phyloP scores from a whole-genome alignment of 768 basidiomycete species.

The Mycena kentingensis region DNA sequence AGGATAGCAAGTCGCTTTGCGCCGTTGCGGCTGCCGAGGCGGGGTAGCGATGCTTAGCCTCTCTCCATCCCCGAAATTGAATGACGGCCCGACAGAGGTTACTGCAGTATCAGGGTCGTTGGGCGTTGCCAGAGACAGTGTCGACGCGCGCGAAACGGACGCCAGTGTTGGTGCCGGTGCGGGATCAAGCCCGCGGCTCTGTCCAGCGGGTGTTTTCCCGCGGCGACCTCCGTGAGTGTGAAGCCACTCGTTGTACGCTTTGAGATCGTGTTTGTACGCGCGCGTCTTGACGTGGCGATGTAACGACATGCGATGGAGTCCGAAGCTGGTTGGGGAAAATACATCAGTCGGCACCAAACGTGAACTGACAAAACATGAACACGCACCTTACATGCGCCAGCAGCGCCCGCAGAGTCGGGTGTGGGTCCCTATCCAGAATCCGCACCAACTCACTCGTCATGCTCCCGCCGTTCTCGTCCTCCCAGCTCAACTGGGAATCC shows the following conservation, averaged over 20 bases:
- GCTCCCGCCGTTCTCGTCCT: constrained; percentile 13
- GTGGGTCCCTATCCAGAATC: constrained; percentile 17
- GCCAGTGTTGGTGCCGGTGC: background rate
- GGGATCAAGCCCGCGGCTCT: background rate
- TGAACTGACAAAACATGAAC: background rate
- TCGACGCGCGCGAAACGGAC: background rate
- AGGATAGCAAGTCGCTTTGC: background rate
- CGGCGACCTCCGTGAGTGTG: background rate
- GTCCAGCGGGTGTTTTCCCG: too few relatives aligned
- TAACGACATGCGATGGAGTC: constrained; percentile 14
- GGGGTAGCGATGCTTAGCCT: background rate
- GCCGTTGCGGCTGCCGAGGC: background rate
- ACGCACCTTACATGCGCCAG: constrained; percentile 10
- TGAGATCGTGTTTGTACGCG: constrained; percentile 13
- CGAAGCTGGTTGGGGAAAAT: constrained; percentile 8
- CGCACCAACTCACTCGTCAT: constrained; percentile 21
- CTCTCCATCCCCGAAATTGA: too few relatives aligned
- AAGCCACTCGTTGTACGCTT: constrained; percentile 2
- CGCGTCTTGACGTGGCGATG: constrained; percentile 12
- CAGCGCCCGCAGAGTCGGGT: constrained; percentile 14
- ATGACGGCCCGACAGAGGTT: background rate
- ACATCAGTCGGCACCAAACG: background rate
- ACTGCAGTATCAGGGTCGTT: too few relatives aligned
- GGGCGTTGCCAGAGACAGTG: background rate
- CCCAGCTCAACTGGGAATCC: constrained; percentile 20